Percentiles rank a stretch among this genome's conserved stretches.
These are phyloP conservation scores for Trichophyton simii DNA, from an alignment of 2,329 filamentous ascomycete species.

Conservation along the genomic window DNA sequence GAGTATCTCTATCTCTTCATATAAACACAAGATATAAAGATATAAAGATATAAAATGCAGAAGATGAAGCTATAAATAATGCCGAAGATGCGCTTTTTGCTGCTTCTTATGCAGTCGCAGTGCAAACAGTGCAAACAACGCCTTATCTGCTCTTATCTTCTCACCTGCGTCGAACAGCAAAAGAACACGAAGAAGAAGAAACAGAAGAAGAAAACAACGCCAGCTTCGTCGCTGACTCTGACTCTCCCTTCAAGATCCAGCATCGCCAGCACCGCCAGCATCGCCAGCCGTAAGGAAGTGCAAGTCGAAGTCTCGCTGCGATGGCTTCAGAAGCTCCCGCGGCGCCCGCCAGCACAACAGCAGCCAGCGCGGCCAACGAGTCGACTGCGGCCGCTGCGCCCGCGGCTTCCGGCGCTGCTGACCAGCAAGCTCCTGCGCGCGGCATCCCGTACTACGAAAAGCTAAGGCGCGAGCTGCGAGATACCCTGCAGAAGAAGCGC, in stretches of 20 bases:
- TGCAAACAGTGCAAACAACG: too few species aligned
- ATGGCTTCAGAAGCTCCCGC: background rate
- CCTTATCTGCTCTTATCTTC: too few species aligned
- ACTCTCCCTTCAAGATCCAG: background rate
- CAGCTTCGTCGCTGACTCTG: too few species aligned
- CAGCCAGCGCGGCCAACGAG: conserved; percentile 5
- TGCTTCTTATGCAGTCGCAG: too few species aligned
- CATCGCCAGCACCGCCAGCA: background rate
- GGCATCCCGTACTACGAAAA: conserved; percentile 59
- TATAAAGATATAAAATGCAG: too few species aligned
- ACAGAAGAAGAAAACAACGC: too few species aligned
- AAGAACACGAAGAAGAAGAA: too few species aligned
- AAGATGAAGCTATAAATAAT: too few species aligned
- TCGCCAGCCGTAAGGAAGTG: background rate
- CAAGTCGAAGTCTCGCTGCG: background rate
- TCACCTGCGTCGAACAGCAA: too few species aligned
- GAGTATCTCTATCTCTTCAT: too few species aligned
- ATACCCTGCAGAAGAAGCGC: conserved; percentile 54
- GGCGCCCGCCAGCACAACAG: conserved; percentile 11
- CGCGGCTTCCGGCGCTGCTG: conserved; percentile 5
- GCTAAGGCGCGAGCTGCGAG: conserved; percentile 53
- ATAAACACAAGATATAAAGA: too few species aligned
- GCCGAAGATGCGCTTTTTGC: too few species aligned
- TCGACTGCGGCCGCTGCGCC: background rate
- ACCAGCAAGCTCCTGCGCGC: conserved; percentile 22